Conservation (phyloP, 306 rosid species). For the Dryas alaskensis region DNA sequence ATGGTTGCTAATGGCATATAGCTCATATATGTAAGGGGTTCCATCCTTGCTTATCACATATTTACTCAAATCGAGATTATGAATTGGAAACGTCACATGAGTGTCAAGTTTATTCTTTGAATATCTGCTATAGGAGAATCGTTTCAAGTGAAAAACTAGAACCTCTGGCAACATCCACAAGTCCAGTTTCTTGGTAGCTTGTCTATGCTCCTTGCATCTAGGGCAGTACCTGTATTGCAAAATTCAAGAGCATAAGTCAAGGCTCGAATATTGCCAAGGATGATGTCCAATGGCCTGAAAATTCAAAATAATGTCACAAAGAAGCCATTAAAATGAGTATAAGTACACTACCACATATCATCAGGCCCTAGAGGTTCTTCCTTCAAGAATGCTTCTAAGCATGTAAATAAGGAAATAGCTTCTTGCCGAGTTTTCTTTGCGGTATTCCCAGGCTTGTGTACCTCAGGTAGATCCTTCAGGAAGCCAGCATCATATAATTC, state of each 20-base stretch:
- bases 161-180: conserved; percentile 96
- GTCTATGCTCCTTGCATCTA: conserved; percentile 92
- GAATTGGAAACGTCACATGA: conserved; percentile 90
- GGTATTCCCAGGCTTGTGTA: conserved; percentile 64
- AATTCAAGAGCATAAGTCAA: conserved; percentile 13
- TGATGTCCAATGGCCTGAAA: background rate
- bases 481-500: conserved; percentile 68
- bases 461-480: conserved; percentile 93
- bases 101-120: conserved; percentile 92
- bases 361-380: conserved; percentile 99
- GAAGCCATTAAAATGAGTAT: conserved; percentile 26
- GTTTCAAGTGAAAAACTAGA: conserved; percentile 92
- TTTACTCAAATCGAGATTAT: conserved; percentile 83
- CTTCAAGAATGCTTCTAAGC: conserved; percentile 94
- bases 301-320: conserved; percentile 14
- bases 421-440: conserved; percentile 90
- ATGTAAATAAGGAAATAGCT: conserved; percentile 88
- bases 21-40: conserved; percentile 57
- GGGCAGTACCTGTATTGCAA: conserved; percentile 81
- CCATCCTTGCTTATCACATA: conserved; percentile 84
- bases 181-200: conserved; percentile 96
- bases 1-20: conserved; percentile 96
- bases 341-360: conserved; percentile 85
- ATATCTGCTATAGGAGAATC: conserved; percentile 96
- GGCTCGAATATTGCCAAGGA: conserved; percentile 13